Percentiles rank a stretch among this genome's conserved stretches.
Conservation (phyloP, 73 alveolate species). For the Paramecium bursaria region DNA sequence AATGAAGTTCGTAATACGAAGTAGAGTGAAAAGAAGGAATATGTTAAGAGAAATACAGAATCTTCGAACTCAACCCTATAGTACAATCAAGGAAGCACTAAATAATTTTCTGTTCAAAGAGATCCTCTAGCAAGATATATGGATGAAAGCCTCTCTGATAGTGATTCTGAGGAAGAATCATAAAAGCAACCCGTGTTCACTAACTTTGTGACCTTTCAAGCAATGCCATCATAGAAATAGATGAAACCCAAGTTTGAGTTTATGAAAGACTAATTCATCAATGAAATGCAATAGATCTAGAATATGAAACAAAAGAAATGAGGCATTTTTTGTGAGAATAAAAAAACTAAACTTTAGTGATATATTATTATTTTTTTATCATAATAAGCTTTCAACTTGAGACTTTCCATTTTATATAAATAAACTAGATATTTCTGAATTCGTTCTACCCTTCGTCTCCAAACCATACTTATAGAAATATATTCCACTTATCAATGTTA, state of each 20-base stretch:
- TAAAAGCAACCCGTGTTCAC: constrained; percentile 28
- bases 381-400: too few relatives aligned
- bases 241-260: constrained; percentile 46
- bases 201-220: constrained; percentile 53
- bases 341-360: too few relatives aligned
- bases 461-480: not conserved
- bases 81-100: constrained; percentile 37
- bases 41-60: constrained; percentile 33
- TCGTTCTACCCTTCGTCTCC: not conserved
- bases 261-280: constrained; percentile 16
- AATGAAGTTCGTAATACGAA: constrained; percentile 21
- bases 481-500: not conserved
- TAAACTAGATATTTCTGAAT: not conserved
- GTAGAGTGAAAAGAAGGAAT: constrained; percentile 16
- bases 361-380: too few relatives aligned
- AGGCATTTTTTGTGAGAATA: too few relatives aligned
- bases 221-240: constrained; percentile 37
- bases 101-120: constrained; percentile 19
- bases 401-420: constrained; percentile 24
- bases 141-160: constrained; percentile 24
- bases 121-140: constrained; percentile 47
- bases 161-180: constrained; percentile 18
- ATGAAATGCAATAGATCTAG: constrained; percentile 20
- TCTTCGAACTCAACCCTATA: constrained; percentile 30
- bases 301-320: not conserved